Base-by-base conservation (phyloP, 1,139 yeast genomes). In the Yamadazyma siamensis region DNA sequence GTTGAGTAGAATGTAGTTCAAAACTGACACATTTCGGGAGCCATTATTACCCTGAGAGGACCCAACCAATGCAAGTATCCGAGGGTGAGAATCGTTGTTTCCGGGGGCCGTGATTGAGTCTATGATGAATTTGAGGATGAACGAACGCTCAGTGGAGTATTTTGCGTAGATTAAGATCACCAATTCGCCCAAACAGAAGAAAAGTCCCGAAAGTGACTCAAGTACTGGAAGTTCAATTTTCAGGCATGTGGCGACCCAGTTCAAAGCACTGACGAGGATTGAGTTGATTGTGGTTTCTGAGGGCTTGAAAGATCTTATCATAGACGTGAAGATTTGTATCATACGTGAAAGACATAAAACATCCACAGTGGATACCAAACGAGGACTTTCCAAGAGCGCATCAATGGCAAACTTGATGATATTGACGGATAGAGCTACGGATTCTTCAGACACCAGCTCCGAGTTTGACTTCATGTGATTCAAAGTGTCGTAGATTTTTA, bases 91-190 rank as follows among this genome's bases (percentile, higher is more conserved):
- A 8, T 23, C 15, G 14, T 15, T 23, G 7, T 23, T 19, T 5
- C 19, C 15, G 12, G 15, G 14, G 6, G n/a, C 7, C n/a, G 7
- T 18, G 6, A 23, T 10, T 15, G 19, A 6, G 5, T 23, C 14
- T 19, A 23, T 8, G 5, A 23, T 9, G 19, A 11, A 10, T 12
- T 32, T 28, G 6, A 25, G 12, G 11, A 27, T 26, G 18, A 23
- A 33, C 14, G 23, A 11, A 9, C 35, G 15, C 26, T 33, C 35
- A 9, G 13, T 9, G 15, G 35, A 31, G n/a, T 10, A 21, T 17
- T 19, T 25, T 14, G 17, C 16, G 19, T 33, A 29, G 1, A 29
- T 15, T 7, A 26, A 9, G 12, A n/a, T 26, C 2, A 33, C 13
- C 7, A 26, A 7, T 8, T 15, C 10, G 7, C 23, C 13, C 6